phyloP scores from a whole-genome alignment of 2,329 filamentous ascomycete species.

The Aspergillus candidus region DNA sequence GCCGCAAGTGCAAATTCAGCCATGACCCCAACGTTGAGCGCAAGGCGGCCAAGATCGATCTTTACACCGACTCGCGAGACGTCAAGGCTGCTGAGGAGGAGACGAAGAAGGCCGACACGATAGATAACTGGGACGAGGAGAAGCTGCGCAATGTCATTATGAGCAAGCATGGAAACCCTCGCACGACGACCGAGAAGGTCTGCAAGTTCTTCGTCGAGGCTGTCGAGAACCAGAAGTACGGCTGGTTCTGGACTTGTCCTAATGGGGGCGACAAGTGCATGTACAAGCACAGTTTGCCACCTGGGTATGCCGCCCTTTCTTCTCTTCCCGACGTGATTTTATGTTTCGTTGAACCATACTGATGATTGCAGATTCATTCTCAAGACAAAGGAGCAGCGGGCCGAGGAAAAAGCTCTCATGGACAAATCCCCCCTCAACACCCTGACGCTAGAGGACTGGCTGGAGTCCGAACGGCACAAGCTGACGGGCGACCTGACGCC shows the following conservation, averaged over 20 bases:
- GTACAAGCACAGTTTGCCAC: conserved; percentile 92
- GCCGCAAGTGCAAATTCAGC: conserved; percentile 94
- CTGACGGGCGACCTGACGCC: conserved; percentile 86
- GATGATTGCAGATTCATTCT: conserved; percentile 67
- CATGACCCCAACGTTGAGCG: conserved; percentile 86
- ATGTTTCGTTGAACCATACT: conserved; percentile 1
- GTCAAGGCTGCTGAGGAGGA: conserved; percentile 61
- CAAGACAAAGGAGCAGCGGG: conserved; percentile 95
- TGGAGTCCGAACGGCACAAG: conserved; percentile 94
- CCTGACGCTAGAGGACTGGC: conserved; percentile 91
- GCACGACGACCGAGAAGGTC: conserved; percentile 93
- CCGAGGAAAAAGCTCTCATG: conserved; percentile 88
- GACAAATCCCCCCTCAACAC: conserved; percentile 95
- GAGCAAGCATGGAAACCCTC: conserved; percentile 95
- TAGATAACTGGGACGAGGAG: conserved; percentile 96
- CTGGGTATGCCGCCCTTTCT: conserved; percentile 62
- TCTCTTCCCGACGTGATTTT: too few relatives aligned
- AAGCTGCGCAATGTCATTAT: conserved; percentile 85
- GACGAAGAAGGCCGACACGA: conserved; percentile 80
- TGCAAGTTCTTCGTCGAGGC: conserved; percentile 98
- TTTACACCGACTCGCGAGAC: conserved; percentile 79
- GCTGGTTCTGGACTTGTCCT: conserved; percentile 98
- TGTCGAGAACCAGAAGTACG: conserved; percentile 97
- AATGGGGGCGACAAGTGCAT: conserved; percentile 97
- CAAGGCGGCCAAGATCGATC: conserved; percentile 83